phyloP scores from a whole-genome alignment of 176 grass and related monocot genomes.

The Cenchrus americanus region DNA sequence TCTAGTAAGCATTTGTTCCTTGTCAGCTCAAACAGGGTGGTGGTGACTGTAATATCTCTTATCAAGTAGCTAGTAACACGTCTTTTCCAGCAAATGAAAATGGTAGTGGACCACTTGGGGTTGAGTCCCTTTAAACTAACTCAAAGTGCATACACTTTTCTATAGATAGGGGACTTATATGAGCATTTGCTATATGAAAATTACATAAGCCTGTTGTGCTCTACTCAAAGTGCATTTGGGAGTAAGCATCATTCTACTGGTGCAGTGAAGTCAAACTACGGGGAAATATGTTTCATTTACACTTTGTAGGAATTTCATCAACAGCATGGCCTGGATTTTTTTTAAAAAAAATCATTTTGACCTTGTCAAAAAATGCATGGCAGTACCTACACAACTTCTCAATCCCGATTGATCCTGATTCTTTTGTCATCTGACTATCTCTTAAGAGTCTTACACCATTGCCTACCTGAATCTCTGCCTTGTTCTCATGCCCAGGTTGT shows the following conservation, averaged over 20 bases:
- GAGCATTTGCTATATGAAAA: neutral
- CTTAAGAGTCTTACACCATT: neutral
- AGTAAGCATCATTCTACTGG: neutral
- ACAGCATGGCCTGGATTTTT: neutral
- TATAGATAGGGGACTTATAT: neutral
- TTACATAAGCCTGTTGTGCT: slow-evolving; percentile 3
- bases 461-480: slow-evolving; percentile 1
- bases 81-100: slow-evolving; percentile 28
- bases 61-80: neutral
- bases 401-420: neutral
- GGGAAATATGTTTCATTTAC: neutral
- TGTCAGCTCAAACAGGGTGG: slow-evolving; percentile 10
- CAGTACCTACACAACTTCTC: neutral
- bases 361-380: neutral
- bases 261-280: neutral
- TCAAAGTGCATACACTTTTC: slow-evolving; percentile 27
- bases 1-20: neutral
- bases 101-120: neutral
- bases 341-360: neutral
- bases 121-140: slow-evolving; percentile 31
- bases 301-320: neutral
- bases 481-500: slow-evolving; percentile 58
- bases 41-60: slow-evolving; percentile 20
- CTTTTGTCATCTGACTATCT: neutral
- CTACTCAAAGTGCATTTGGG: no score